Conservation (phyloP, 2,329 filamentous ascomycete genomes). For the Cylindrodendrum hubeiense region DNA sequence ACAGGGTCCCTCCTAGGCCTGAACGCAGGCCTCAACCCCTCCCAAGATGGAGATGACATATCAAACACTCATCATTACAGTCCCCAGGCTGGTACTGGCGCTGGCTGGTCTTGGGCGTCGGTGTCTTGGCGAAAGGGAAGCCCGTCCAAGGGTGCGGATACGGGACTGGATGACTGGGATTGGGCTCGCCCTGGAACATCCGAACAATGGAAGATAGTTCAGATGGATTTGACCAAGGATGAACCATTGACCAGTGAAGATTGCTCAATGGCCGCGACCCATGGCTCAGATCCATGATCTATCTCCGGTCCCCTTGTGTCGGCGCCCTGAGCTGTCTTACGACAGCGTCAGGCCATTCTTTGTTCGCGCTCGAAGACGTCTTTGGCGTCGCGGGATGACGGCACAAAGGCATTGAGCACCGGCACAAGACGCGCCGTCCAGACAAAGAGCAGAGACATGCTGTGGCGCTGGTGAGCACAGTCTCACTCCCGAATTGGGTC, state of each 20-base stretch:
- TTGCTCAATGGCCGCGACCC: neutral
- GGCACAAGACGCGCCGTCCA: constrained; percentile 19
- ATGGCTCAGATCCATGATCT: neutral
- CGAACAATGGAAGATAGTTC: constrained; percentile 7
- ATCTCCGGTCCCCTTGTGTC: constrained; percentile 26
- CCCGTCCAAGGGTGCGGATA: neutral
- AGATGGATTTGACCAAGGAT: constrained; percentile 1
- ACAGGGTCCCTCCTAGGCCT: constrained; percentile 30
- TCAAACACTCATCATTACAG: constrained; percentile 8
- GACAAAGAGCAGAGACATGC: constrained; percentile 32
- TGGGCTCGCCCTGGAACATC: constrained; percentile 1
- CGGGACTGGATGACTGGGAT: constrained; percentile 2
- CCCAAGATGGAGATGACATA: constrained; percentile 12
- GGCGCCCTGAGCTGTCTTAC: constrained; percentile 32
- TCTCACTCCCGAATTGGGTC: constrained; percentile 23
- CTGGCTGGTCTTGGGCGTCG: neutral
- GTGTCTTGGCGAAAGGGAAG: constrained; percentile 17
- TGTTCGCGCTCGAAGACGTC: constrained; percentile 3
- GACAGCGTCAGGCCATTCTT: constrained; percentile 34
- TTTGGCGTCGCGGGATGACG: constrained; percentile 28
- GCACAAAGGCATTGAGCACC: constrained; percentile 25
- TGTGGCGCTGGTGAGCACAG: constrained; percentile 21
- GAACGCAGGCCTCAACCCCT: constrained; percentile 9
- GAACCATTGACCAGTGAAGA: neutral
- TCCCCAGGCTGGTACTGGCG: neutral